Conservation (phyloP, 2,329 filamentous ascomycete species). For the Tolypocladium guangdongense region DNA sequence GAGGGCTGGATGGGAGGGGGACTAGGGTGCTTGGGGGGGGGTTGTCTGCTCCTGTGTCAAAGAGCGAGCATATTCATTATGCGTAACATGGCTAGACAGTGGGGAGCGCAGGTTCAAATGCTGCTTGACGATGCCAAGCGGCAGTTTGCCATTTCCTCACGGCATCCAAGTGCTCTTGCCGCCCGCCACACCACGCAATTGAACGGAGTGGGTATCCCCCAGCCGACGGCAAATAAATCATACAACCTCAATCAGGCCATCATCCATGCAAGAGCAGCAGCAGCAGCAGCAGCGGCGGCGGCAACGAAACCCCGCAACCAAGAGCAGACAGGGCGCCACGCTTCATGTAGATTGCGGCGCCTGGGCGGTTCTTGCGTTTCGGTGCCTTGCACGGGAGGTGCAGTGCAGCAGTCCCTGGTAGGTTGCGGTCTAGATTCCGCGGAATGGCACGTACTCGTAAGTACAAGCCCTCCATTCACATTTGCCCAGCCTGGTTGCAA, state of each 20-base stretch:
- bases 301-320: not conserved
- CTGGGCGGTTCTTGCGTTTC: not conserved
- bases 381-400: not conserved
- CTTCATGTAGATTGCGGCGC: not conserved
- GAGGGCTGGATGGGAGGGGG: not conserved
- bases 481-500: not conserved
- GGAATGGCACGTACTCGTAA: not conserved
- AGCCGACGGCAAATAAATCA: no score
- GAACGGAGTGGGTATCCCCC: no score
- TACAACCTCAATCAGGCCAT: no score
- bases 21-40: no score
- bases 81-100: not conserved
- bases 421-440: not conserved
- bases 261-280: no score
- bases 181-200: not conserved
- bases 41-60: not conserved
- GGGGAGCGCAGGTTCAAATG: not conserved
- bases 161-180: not conserved
- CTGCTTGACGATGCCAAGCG: not conserved
- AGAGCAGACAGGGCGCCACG: not conserved
- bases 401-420: not conserved
- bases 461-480: no score
- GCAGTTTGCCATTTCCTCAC: not conserved
- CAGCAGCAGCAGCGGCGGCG: not conserved
- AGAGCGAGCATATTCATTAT: not conserved